Evolutionary conservation across 2,329 filamentous ascomycete species (phyloP).

Genomic region (Claviceps paspali): DNA sequence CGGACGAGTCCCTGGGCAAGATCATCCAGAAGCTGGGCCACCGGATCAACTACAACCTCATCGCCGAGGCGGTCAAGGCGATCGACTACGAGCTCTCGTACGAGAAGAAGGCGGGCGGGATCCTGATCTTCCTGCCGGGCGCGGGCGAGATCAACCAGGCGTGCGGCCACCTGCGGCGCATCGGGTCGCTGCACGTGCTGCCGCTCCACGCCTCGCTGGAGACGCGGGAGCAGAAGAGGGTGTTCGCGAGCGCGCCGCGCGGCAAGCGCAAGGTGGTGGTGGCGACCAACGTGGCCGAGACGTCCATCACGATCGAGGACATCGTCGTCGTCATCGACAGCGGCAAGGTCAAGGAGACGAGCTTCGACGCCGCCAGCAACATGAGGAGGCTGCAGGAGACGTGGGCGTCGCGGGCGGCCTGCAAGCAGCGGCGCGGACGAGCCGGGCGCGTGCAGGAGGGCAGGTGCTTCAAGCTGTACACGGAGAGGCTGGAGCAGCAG

Average conservation of each 20-base stretch:
- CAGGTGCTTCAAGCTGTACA: conserved; percentile 91
- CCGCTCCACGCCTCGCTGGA: conserved; percentile 86
- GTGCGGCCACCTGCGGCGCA: conserved; percentile 49
- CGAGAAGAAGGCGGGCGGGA: conserved; percentile 56
- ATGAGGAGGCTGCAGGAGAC: conserved; percentile 91
- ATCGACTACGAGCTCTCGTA: conserved; percentile 63
- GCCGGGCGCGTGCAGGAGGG: conserved; percentile 86
- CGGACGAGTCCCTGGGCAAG: conserved; percentile 47
- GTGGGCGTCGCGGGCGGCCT: conserved; percentile 87
- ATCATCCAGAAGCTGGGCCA: conserved; percentile 59
- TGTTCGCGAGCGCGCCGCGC: conserved; percentile 61
- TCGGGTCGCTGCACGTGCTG: conserved; percentile 55
- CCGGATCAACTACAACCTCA: conserved; percentile 82
- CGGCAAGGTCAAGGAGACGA: conserved; percentile 90
- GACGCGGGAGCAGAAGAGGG: conserved; percentile 71
- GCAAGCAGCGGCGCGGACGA: conserved; percentile 84
- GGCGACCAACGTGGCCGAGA: conserved; percentile 94
- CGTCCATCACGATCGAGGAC: conserved; percentile 96
- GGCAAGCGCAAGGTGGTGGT: conserved; percentile 87
- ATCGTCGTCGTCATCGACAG: conserved; percentile 93
- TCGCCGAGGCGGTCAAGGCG: conserved; percentile 61
- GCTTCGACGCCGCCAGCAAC: conserved; percentile 79
- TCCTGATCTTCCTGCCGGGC: conserved; percentile 90
- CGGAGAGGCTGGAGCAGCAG: conserved; percentile 62
- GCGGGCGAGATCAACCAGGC: conserved; percentile 81